phyloP scores from a whole-genome alignment of 2,329 filamentous ascomycete species.

The Catunica adiposa region DNA sequence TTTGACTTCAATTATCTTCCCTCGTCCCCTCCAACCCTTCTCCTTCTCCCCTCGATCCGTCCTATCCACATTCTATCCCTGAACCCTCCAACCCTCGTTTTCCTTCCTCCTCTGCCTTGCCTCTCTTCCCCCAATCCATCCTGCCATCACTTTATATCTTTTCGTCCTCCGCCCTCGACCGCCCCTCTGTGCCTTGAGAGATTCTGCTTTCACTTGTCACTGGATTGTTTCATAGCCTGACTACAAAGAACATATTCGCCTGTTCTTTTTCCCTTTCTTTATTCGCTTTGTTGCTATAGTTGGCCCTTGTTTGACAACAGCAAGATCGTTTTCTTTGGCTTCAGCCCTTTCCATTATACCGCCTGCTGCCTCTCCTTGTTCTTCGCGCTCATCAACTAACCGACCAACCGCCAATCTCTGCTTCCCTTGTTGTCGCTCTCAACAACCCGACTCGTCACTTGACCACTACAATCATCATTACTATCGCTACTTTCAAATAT shows the following conservation, averaged over 20 bases:
- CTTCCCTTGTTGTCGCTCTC: not conserved
- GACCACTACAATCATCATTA: not conserved
- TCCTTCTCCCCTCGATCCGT: not conserved
- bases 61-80: not conserved
- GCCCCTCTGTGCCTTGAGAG: no score
- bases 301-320: no score
- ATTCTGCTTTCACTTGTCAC: no score
- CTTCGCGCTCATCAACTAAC: not conserved
- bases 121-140: not conserved
- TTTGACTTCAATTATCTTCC: no score
- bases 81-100: not conserved
- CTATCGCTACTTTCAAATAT: not conserved
- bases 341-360: no score
- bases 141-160: not conserved
- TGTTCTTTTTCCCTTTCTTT: no score
- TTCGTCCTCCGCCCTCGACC: not conserved
- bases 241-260: no score
- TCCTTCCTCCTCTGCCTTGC: not conserved
- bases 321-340: no score
- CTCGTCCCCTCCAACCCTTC: no score
- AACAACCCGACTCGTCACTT: not conserved
- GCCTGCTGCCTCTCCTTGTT: not conserved
- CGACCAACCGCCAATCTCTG: not conserved
- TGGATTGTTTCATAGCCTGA: no score
- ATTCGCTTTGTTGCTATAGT: no score